A percentile compares a stretch with the other conserved stretches of the same genome.
Evolutionary conservation across 768 basidiomycete species (phyloP).

Genomic region (Phlebiopsis gigantea): DNA sequence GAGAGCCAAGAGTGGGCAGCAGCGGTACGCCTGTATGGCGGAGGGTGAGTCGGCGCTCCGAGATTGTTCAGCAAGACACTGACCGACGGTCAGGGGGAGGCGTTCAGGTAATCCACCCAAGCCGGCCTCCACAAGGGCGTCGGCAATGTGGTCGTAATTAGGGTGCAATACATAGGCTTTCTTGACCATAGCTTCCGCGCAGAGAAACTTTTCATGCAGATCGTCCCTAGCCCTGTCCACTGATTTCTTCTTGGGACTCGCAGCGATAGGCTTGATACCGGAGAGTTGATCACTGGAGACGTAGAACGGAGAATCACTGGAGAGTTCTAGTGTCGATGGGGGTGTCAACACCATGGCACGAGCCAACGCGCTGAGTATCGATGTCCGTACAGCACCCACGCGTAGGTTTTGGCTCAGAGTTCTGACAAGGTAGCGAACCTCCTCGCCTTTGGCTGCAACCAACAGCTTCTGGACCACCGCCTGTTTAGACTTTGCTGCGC

Average conservation of each 20-base stretch:
- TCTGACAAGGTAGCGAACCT: constrained; percentile 77
- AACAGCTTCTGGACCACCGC: constrained; percentile 75
- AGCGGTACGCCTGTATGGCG: constrained; percentile 61
- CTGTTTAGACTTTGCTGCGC: constrained; percentile 72
- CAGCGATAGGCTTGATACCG: constrained; percentile 19
- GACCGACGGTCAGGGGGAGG: constrained; percentile 69
- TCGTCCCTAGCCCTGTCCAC: constrained; percentile 29
- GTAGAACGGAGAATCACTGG: constrained; percentile 24
- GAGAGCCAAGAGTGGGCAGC: constrained; percentile 82
- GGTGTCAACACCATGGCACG: constrained; percentile 67
- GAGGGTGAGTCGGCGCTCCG: not conserved
- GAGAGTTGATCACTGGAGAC: constrained; percentile 28
- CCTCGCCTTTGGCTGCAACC: constrained; percentile 82
- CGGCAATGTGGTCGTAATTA: constrained; percentile 64
- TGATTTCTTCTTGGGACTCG: constrained; percentile 26
- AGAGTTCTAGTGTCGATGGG: constrained; percentile 19
- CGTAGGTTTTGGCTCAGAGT: constrained; percentile 71
- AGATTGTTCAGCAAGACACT: constrained; percentile 20
- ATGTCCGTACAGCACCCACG: constrained; percentile 84
- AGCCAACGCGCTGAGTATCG: constrained; percentile 76
- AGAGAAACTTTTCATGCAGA: constrained; percentile 37
- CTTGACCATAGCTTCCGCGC: constrained; percentile 62
- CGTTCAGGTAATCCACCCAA: constrained; percentile 52
- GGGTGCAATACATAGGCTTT: constrained; percentile 77
- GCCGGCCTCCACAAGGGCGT: constrained; percentile 54